Percentiles rank a stretch among this genome's conserved stretches.
These are phyloP conservation scores for Thalia dealbata DNA, from an alignment of 176 grass and related monocot genomes.

Conservation along the genomic window DNA sequence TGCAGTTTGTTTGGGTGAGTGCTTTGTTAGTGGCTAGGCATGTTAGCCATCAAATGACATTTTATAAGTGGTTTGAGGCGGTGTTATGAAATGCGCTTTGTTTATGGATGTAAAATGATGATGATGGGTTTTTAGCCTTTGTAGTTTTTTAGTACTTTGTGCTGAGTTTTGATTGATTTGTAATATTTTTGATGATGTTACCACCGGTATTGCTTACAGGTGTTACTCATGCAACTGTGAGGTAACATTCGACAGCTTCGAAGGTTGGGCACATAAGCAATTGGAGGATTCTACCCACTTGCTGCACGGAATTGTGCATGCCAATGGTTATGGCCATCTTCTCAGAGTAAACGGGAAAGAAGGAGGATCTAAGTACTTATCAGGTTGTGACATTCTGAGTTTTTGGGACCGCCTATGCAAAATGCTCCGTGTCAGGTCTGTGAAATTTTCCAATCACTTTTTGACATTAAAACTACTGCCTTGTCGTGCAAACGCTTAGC, in stretches of 20 bases:
- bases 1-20: background rate
- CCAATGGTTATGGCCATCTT: constrained; percentile 88
- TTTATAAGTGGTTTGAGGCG: too few species aligned
- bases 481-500: too few species aligned
- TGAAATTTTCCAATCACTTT: background rate
- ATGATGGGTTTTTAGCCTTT: background rate
- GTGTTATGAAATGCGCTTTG: background rate
- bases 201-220: constrained; percentile 38
- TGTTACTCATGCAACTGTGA: constrained; percentile 62
- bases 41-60: constrained; percentile 18
- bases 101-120: background rate
- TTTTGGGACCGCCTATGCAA: constrained; percentile 91
- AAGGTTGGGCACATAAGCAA: constrained; percentile 47
- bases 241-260: constrained; percentile 43
- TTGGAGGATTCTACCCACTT: constrained; percentile 68
- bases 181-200: constrained; percentile 11
- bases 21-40: constrained; percentile 23
- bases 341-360: constrained; percentile 88
- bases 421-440: constrained; percentile 69
- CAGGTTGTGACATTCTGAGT: constrained; percentile 83
- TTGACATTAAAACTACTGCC: background rate
- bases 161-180: too few species aligned
- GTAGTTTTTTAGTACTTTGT: background rate
- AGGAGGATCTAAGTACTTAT: constrained; percentile 66
- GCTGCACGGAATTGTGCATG: constrained; percentile 90